Percentiles rank a stretch among this genome's conserved stretches.
Evolutionary conservation across 208 protist genomes (phyloP).

Genomic region (Trypanosoma avium): DNA sequence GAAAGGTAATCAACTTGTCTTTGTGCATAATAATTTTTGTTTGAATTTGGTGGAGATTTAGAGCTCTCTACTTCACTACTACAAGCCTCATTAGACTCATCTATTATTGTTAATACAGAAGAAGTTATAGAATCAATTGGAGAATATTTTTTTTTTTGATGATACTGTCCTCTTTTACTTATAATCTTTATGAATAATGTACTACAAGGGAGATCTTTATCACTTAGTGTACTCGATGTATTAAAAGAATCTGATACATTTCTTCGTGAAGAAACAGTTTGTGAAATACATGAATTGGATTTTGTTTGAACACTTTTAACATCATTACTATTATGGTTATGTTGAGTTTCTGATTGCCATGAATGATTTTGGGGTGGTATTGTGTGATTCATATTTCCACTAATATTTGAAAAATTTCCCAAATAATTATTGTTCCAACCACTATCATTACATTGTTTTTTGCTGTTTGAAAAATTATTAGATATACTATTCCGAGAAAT

Average conservation of each 20-base stretch:
- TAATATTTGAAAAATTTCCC: too few species aligned
- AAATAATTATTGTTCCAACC: too few species aligned
- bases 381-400: too few species aligned
- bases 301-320: not conserved
- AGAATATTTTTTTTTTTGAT: not conserved
- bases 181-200: slow-evolving; percentile 22
- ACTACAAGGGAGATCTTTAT: slow-evolving; percentile 17
- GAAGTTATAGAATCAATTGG: not conserved
- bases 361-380: too few species aligned
- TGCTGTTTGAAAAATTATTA: too few species aligned
- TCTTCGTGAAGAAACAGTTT: not conserved
- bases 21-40: not conserved
- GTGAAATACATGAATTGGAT: not conserved
- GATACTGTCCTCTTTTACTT: not conserved
- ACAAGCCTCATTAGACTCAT: not conserved
- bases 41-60: not conserved
- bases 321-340: not conserved
- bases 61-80: not conserved
- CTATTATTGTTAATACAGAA: not conserved
- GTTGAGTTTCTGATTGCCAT: too few species aligned
- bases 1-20: not conserved
- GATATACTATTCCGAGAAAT: too few species aligned
- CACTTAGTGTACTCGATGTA: slow-evolving; percentile 1
- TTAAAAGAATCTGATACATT: not conserved
- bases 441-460: too few species aligned